These are phyloP conservation scores for Imleria badia DNA, from an alignment of 768 basidiomycete genomes.

Conservation along the genomic window DNA sequence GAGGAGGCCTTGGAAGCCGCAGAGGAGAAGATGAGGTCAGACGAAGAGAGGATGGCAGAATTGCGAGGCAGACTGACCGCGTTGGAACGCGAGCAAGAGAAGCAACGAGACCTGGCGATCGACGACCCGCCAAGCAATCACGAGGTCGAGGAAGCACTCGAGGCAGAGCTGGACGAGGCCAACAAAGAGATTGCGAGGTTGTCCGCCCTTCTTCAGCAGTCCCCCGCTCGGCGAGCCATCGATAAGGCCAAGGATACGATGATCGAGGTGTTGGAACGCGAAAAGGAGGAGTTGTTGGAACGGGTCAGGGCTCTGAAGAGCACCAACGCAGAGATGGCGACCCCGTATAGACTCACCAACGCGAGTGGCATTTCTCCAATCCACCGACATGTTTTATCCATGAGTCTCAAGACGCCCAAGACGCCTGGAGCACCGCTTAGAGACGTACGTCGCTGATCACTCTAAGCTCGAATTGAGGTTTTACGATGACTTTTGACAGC, in stretches of 20 bases:
- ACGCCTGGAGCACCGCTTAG: constrained; percentile 77
- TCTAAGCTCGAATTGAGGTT: neutral
- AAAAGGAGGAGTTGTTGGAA: constrained; percentile 74
- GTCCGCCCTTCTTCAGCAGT: constrained; percentile 64
- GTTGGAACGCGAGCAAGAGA: constrained; percentile 59
- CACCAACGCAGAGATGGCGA: constrained; percentile 50
- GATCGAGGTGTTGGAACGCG: constrained; percentile 73
- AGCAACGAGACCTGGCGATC: constrained; percentile 24
- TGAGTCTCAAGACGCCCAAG: constrained; percentile 67
- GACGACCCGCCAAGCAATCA: constrained; percentile 36
- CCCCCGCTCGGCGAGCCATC: constrained; percentile 74
- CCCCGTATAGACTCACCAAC: constrained; percentile 58
- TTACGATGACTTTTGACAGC: constrained; percentile 37
- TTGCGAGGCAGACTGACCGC: constrained; percentile 51
- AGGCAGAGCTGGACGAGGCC: constrained; percentile 75
- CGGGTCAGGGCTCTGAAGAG: constrained; percentile 59
- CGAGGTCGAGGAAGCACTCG: constrained; percentile 62
- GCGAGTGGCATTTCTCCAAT: constrained; percentile 70
- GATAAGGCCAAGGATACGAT: constrained; percentile 74
- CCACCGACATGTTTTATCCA: constrained; percentile 66
- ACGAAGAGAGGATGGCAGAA: constrained; percentile 52
- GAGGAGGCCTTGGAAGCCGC: constrained; percentile 75
- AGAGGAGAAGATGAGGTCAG: constrained; percentile 66
- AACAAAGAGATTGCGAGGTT: constrained; percentile 73
- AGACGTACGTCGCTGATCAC: constrained; percentile 53